These are phyloP conservation scores for Wallacemonas collosoma DNA, from an alignment of 208 protist genomes.

Conservation along the genomic window DNA sequence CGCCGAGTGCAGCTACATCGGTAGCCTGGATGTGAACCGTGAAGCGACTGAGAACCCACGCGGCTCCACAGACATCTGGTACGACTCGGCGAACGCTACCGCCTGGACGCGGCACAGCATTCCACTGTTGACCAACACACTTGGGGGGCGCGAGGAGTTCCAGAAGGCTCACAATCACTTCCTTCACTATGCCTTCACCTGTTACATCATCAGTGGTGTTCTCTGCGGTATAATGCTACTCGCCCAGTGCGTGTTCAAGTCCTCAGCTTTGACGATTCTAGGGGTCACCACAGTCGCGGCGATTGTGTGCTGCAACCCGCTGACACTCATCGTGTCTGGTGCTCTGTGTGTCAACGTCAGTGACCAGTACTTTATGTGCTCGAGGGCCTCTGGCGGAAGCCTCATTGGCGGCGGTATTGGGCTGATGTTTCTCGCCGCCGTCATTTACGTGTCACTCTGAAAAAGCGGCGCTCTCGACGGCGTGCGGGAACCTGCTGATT, in stretches of 20 bases:
- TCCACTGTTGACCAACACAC: conserved; percentile 48
- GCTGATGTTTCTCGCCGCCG: conserved; percentile 46
- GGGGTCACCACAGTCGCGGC: conserved; percentile 61
- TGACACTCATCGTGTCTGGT: conserved; percentile 67
- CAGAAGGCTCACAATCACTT: conserved; percentile 63
- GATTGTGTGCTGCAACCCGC: conserved; percentile 68
- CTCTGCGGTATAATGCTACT: conserved; percentile 70
- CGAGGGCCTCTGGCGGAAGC: conserved; percentile 43
- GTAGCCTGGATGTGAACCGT: conserved; percentile 65
- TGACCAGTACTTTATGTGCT: conserved; percentile 75
- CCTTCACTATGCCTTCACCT: conserved; percentile 49
- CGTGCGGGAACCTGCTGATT: no score
- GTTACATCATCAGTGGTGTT: conserved; percentile 49
- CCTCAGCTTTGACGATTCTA: conserved; percentile 49
- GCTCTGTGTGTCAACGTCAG: conserved; percentile 61
- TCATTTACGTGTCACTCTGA: conserved; percentile 64
- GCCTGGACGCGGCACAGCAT: conserved; percentile 68
- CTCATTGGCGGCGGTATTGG: conserved; percentile 75
- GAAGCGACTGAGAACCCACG: conserved; percentile 49
- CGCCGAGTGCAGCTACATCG: conserved; percentile 44
- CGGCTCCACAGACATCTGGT: conserved; percentile 68
- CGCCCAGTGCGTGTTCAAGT: conserved; percentile 57
- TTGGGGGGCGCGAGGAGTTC: conserved; percentile 28
- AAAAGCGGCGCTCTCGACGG: background rate
- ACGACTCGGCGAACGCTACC: conserved; percentile 24